phyloP scores from a whole-genome alignment of 257 asterid species.

The Solanum commersonii region DNA sequence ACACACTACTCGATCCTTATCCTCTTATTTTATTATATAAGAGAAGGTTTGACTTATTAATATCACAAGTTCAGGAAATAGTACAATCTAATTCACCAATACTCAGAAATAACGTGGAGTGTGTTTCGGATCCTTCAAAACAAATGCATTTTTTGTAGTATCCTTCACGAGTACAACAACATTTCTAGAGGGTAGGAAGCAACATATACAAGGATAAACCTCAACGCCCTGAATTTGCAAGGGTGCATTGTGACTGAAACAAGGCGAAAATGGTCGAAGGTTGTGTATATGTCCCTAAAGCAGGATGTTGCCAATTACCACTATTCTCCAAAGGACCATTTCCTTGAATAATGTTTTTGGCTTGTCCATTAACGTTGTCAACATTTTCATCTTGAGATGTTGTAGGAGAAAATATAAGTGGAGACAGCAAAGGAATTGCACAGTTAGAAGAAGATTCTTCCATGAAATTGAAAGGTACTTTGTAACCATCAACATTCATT shows the following conservation, averaged over 20 bases:
- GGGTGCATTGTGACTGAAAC: slow-evolving; percentile 13
- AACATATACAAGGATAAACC: not conserved
- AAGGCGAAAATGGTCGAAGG: slow-evolving; percentile 6
- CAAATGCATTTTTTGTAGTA: not conserved
- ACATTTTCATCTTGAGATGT: not conserved
- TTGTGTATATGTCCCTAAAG: not conserved
- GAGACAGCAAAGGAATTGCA: slow-evolving; percentile 17
- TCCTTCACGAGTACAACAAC: not conserved
- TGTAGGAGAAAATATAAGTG: not conserved
- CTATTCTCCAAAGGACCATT: not conserved
- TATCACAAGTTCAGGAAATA: not conserved
- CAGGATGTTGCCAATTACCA: slow-evolving; percentile 15
- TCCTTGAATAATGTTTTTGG: not conserved
- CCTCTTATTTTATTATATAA: not conserved
- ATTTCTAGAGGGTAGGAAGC: not conserved
- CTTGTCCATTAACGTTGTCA: not conserved
- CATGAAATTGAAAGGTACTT: not conserved
- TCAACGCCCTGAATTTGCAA: not conserved
- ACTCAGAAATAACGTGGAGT: not conserved
- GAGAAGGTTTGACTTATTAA: not conserved
- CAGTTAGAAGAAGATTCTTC: slow-evolving; percentile 11
- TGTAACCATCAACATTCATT: not conserved
- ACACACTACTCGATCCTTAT: not conserved
- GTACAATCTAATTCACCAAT: not conserved
- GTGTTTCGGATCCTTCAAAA: not conserved